phyloP scores from a whole-genome alignment of 2,329 filamentous ascomycete species.

The Cryphonectria radicalis region DNA sequence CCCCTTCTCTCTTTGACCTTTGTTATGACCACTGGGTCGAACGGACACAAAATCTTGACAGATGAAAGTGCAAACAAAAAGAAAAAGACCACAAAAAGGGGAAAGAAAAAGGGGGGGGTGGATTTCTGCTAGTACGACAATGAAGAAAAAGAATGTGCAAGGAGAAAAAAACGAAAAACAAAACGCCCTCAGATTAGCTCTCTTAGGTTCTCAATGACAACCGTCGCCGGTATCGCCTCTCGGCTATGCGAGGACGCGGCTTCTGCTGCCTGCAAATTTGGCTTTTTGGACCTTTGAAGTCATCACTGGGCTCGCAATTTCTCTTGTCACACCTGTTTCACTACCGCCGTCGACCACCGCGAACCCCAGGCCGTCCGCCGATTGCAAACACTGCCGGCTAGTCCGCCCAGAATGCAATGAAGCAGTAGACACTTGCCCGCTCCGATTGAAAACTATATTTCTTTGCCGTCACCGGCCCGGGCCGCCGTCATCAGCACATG shows the following conservation, averaged over 20 bases:
- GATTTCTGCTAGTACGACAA: neutral
- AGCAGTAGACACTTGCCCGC: slow-evolving; percentile 31
- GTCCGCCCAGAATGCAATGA: neutral
- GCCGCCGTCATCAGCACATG: neutral
- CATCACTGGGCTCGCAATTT: slow-evolving; percentile 41
- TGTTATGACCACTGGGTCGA: neutral
- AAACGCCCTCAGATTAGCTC: slow-evolving; percentile 47
- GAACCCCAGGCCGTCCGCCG: slow-evolving; percentile 3
- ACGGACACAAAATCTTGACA: neutral
- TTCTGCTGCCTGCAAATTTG: slow-evolving; percentile 47
- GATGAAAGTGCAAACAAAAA: neutral
- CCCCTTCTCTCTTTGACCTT: neutral
- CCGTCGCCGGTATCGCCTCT: slow-evolving; percentile 32
- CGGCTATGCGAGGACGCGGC: slow-evolving; percentile 24
- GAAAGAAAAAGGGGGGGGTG: neutral
- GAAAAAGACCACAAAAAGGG: neutral
- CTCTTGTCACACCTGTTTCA: slow-evolving; percentile 23
- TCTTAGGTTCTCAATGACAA: slow-evolving; percentile 47
- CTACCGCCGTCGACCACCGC: slow-evolving; percentile 5
- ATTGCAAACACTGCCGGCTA: neutral
- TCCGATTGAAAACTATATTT: slow-evolving; percentile 48
- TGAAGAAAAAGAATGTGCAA: slow-evolving; percentile 1
- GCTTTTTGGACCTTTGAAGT: slow-evolving; percentile 44
- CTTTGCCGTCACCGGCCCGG: slow-evolving; percentile 35
- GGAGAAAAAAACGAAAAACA: neutral